Evolutionary conservation across 805 yeast genomes (phyloP).

Genomic region (Pichia phayaonensis): DNA sequence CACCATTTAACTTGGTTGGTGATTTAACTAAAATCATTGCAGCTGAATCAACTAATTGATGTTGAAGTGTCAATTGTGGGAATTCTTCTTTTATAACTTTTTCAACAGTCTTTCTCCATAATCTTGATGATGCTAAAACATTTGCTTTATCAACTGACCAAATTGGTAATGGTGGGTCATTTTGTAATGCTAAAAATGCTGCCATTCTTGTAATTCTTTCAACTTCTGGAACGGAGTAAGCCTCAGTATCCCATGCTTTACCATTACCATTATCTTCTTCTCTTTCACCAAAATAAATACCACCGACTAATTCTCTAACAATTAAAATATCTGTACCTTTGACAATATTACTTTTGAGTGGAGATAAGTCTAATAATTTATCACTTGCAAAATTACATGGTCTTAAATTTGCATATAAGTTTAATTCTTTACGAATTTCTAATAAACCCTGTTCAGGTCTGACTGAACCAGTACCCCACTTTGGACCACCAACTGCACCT

Average conservation of each 20-base stretch:
- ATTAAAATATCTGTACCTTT: constrained; percentile 88
- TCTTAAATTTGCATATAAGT: constrained; percentile 90
- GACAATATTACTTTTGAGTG: constrained; percentile 77
- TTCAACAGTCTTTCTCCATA: constrained; percentile 93
- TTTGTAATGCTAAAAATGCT: constrained; percentile 90
- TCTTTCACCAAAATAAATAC: constrained; percentile 95
- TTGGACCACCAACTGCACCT: constrained; percentile 99
- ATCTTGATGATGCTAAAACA: constrained; percentile 89
- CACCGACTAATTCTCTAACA: constrained; percentile 96
- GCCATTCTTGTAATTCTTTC: constrained; percentile 98
- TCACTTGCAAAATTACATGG: constrained; percentile 94
- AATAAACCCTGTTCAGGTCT: constrained; percentile 97
- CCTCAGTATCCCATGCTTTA: constrained; percentile 89
- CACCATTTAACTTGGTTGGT: constrained; percentile 88
- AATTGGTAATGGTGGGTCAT: constrained; percentile 86
- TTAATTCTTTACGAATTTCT: constrained; percentile 89
- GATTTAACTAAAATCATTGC: constrained; percentile 94
- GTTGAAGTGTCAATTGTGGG: constrained; percentile 80
- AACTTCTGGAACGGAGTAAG: constrained; percentile 86
- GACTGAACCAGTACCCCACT: constrained; percentile 96
- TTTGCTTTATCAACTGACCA: constrained; percentile 98
- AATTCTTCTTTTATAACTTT: constrained; percentile 79
- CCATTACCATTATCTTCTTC: constrained; percentile 84
- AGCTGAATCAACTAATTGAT: constrained; percentile 96
- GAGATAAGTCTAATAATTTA: constrained; percentile 74